phyloP scores from a whole-genome alignment of 2,329 filamentous ascomycete species.

The Nothopassalora personata region DNA sequence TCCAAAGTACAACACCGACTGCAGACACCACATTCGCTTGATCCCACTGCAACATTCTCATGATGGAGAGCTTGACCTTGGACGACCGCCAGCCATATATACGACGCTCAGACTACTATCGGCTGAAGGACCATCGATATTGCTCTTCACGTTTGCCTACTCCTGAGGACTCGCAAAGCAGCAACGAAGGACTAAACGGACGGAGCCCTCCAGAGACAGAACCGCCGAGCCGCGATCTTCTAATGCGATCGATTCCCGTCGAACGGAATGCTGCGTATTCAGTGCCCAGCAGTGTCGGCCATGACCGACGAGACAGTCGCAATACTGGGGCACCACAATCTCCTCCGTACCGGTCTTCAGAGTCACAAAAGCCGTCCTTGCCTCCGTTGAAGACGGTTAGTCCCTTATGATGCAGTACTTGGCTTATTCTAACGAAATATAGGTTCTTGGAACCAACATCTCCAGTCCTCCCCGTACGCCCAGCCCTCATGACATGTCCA shows the following conservation, averaged over 20 bases:
- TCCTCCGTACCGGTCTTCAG: conserved; percentile 26
- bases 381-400: conserved; percentile 33
- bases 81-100: conserved; percentile 15
- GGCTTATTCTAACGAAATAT: conserved; percentile 6
- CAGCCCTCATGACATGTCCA: conserved; percentile 17
- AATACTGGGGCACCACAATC: conserved; percentile 24
- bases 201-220: conserved; percentile 14
- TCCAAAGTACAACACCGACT: background rate
- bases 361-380: conserved; percentile 29
- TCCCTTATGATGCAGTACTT: background rate
- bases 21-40: background rate
- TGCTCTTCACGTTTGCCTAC: conserved; percentile 30
- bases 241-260: background rate
- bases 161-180: conserved; percentile 28
- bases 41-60: background rate
- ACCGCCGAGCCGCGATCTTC: conserved; percentile 9
- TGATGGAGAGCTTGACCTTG: conserved; percentile 21
- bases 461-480: conserved; percentile 30
- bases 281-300: conserved; percentile 5
- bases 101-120: conserved; percentile 8
- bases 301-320: conserved; percentile 21
- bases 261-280: conserved; percentile 9
- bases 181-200: conserved; percentile 24
- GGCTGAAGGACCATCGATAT: conserved; percentile 13
- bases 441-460: conserved; percentile 30